Percentiles rank a stretch among this genome's conserved stretches.
Evolutionary conservation across 768 basidiomycete species (phyloP).

Genomic region (Pleurotus eryngii): DNA sequence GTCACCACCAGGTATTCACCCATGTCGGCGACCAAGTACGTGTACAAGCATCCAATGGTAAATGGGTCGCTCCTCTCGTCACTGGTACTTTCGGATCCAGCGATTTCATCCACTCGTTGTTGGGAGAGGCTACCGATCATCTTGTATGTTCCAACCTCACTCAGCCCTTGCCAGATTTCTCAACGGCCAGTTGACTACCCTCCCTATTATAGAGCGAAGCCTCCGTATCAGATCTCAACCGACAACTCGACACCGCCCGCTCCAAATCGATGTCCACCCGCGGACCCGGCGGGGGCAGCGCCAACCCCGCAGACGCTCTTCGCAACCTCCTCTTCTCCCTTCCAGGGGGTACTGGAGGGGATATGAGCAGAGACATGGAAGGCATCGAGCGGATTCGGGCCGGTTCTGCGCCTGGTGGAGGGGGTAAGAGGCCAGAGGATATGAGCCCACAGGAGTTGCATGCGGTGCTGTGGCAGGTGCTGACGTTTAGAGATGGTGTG

Average conservation of each 20-base stretch:
- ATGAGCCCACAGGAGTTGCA: conserved; percentile 92
- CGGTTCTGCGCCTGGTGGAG: conserved; percentile 39
- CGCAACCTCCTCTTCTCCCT: conserved; percentile 59
- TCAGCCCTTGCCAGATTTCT: not conserved
- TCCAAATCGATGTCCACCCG: conserved; percentile 35
- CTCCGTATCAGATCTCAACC: conserved; percentile 84
- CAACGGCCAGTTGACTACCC: not conserved
- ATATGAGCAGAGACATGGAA: conserved; percentile 75
- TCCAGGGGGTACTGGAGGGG: conserved; percentile 57
- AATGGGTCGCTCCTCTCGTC: conserved; percentile 75
- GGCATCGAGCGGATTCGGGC: conserved; percentile 67
- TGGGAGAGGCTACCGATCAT: conserved; percentile 70
- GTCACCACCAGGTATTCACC: conserved; percentile 72
- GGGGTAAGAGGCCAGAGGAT: conserved; percentile 69
- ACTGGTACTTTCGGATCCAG: conserved; percentile 79
- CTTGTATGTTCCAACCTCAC: conserved; percentile 34
- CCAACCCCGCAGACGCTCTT: conserved; percentile 44
- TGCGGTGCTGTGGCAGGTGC: conserved; percentile 76
- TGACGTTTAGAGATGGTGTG: conserved; percentile 81
- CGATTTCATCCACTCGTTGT: conserved; percentile 76
- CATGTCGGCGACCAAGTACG: conserved; percentile 84
- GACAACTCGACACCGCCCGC: conserved; percentile 71
- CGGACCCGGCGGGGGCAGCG: conserved; percentile 30
- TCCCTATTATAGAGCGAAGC: conserved; percentile 41
- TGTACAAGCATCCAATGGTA: conserved; percentile 71